Conservation (phyloP, 1,139 yeast species). For the Casaregolazyma lundiana region DNA sequence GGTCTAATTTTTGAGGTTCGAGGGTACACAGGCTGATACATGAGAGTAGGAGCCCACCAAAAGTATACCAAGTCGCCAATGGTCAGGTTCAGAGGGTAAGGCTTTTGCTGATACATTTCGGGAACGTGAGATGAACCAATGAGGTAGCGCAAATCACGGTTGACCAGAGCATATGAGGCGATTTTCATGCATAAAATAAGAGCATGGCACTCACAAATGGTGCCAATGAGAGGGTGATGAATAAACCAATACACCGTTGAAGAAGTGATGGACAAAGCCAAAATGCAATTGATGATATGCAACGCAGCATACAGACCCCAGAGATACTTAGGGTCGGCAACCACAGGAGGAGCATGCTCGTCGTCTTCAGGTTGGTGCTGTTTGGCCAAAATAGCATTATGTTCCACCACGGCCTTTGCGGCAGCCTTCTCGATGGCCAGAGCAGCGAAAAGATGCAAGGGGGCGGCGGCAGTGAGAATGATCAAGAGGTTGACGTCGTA, state of each 20-base stretch:
- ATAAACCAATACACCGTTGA: constrained; percentile 33
- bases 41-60: constrained; percentile 44
- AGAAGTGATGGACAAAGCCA: constrained; percentile 32
- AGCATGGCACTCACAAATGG: constrained; percentile 39
- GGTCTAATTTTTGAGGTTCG: constrained; percentile 31
- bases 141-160: constrained; percentile 38
- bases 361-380: constrained; percentile 1
- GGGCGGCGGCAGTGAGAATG: constrained; percentile 31
- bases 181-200: constrained; percentile 39
- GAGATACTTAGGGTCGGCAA: constrained; percentile 23
- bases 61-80: constrained; percentile 35
- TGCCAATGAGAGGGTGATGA: constrained; percentile 42
- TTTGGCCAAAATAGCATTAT: not conserved
- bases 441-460: constrained; percentile 36
- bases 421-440: constrained; percentile 33
- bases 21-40: constrained; percentile 46
- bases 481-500: constrained; percentile 29
- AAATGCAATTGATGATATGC: constrained; percentile 34
- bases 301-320: constrained; percentile 33
- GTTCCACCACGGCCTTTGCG: constrained; percentile 17
- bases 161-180: constrained; percentile 41
- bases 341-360: not conserved
- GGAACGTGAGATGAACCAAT: constrained; percentile 29
- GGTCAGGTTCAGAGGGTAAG: constrained; percentile 41
- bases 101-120: constrained; percentile 29